Percentiles rank a stretch among this genome's conserved stretches.
Conservation (phyloP, 1,284 basidiomycete species). For the Boletus albobrunnescens region DNA sequence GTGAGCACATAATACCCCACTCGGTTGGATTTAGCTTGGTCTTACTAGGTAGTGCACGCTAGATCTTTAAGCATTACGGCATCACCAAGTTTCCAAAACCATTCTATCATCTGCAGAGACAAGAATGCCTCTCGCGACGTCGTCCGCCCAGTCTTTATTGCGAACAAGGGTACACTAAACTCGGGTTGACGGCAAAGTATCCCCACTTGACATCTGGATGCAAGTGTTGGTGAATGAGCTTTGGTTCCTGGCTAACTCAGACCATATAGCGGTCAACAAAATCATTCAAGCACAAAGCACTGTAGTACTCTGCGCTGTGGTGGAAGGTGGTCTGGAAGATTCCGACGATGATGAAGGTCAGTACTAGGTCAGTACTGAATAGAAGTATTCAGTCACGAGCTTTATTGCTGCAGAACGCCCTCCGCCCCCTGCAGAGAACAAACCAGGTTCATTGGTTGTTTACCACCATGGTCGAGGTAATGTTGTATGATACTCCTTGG, state of each 20-base stretch:
- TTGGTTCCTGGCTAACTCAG: slow-evolving; percentile 8
- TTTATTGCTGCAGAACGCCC: slow-evolving; percentile 7
- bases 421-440: slow-evolving; percentile 38
- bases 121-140: slow-evolving; percentile 15
- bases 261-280: slow-evolving; percentile 38
- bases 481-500: not conserved
- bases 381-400: not conserved
- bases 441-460: slow-evolving; percentile 37
- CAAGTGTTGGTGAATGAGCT: slow-evolving; percentile 12
- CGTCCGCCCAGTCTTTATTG: slow-evolving; percentile 22
- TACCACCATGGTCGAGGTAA: slow-evolving; percentile 29
- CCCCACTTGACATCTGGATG: slow-evolving; percentile 32
- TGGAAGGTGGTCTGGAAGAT: slow-evolving; percentile 37
- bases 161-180: slow-evolving; percentile 27
- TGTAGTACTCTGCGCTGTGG: slow-evolving; percentile 37
- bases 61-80: slow-evolving; percentile 19
- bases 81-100: slow-evolving; percentile 25
- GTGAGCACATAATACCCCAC: slow-evolving; percentile 13
- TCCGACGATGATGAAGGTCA: slow-evolving; percentile 32
- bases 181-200: slow-evolving; percentile 26
- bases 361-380: slow-evolving; percentile 7
- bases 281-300: slow-evolving; percentile 37
- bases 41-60: not conserved
- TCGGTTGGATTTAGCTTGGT: not conserved
- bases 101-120: slow-evolving; percentile 21